Percentiles rank a stretch among this genome's conserved stretches.
Conservation (phyloP, 2,329 filamentous ascomycete genomes). For the Penicillium oxalicum region DNA sequence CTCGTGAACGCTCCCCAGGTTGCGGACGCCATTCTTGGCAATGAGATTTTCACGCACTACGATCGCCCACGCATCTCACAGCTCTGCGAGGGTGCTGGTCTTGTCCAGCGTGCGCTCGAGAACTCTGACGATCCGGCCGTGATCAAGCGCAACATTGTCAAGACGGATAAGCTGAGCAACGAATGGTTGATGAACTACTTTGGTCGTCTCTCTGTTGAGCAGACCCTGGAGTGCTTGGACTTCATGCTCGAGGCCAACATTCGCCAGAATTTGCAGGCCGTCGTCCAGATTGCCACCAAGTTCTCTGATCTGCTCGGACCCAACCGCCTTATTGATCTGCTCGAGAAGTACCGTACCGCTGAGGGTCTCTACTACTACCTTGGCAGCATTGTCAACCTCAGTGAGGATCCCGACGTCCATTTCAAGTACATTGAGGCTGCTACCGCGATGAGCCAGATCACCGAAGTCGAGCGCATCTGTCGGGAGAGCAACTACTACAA, state of each 20-base stretch:
- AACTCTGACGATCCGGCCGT: constrained; percentile 86
- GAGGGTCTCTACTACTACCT: constrained; percentile 98
- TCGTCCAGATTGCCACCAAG: constrained; percentile 94
- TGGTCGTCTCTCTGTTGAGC: constrained; percentile 87
- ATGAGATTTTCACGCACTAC: constrained; percentile 98
- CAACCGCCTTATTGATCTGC: constrained; percentile 80
- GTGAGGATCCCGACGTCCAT: constrained; percentile 88
- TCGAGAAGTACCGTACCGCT: constrained; percentile 96
- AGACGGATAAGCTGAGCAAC: constrained; percentile 75
- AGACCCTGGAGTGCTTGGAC: constrained; percentile 87
- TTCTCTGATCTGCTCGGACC: constrained; percentile 92
- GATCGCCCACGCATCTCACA: constrained; percentile 83
- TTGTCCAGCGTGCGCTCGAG: constrained; percentile 81
- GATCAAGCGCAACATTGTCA: constrained; percentile 84
- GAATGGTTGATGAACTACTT: constrained; percentile 94
- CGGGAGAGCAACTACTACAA: constrained; percentile 88
- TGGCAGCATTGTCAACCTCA: constrained; percentile 94
- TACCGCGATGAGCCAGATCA: constrained; percentile 85
- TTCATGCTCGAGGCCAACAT: constrained; percentile 97
- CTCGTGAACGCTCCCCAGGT: constrained; percentile 93
- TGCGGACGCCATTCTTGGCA: constrained; percentile 93
- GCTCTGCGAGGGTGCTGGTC: constrained; percentile 87
- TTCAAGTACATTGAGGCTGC: constrained; percentile 99
- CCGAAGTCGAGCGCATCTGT: constrained; percentile 95
- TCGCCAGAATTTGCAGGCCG: constrained; percentile 89